Base-by-base conservation (phyloP, 2,329 filamentous ascomycete species). In the Blastomyces percursus region DNA sequence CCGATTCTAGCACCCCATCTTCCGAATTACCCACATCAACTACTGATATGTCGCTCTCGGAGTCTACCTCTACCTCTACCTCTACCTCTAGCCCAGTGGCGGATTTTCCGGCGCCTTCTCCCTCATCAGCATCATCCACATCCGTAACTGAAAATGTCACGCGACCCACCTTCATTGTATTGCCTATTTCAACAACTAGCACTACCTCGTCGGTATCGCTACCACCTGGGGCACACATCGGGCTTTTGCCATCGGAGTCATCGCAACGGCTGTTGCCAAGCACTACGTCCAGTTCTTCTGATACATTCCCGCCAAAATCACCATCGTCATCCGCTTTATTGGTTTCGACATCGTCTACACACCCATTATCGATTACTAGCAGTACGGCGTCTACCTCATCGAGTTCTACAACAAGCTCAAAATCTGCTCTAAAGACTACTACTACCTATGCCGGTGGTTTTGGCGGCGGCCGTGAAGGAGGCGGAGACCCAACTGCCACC, bases 391-490 rank as follows among this genome's bases (percentile, higher is more conserved):
- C 56, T 30, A n/a, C 40, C 19, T 30, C 54, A 30, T 63, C 38
- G 48, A 51, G 50, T 19, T 57, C 54, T 12, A 46, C 61, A 11
- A 11, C 2, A 24, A 24, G 32, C 27, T 52, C 61, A 9, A 64
- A 57, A 21, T 60, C 61, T 11, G 60, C 61, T 57, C 59, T 46
- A 27, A 58, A 48, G 1, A 35, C 32, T 35, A 35, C 32, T 35
- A 55, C 24, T 21, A 55, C 24, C n/a, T 60, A 61, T 48, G 60
- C 51, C 21, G 65, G 65, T 61, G 67, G 65, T 61, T 56, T 50
- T n/a, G 46, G 40, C 32, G 57, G 21, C 9, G 44, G 62, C 42
- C 60, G 62, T 11, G 59, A 40, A 11, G 48, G 46, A 16, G 48
- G 64, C 14, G 51, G 40, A 46, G 58, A 32, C 14, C 46, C 64